Evolutionary conservation across 768 basidiomycete genomes (phyloP), one percentile per base, ranked within the genome.

Genomic region (Amanita jacksonii): DNA sequence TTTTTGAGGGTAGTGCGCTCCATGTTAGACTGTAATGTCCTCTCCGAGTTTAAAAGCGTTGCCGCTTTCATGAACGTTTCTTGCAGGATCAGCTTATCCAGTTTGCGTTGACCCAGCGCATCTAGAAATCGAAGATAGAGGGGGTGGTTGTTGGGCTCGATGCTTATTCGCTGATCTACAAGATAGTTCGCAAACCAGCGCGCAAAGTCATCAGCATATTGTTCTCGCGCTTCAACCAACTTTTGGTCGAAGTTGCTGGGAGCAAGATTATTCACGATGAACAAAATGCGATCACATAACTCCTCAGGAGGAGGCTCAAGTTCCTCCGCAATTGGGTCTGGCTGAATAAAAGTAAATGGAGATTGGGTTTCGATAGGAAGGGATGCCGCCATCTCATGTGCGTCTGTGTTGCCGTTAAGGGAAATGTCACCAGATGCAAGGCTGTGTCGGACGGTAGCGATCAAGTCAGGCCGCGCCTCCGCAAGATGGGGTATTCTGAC

Each of bases 111-210:
- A 49, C 85, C 77, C 49, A 99, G 65, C 2, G 82, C 78, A 48
- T 97, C 90, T 46, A 99, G 69, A 59, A 99, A 90, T 45, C 91
- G 85, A 48, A 96, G 79, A 62, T 99, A 99, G 25, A 98, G 76
- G 38, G 81, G 76, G 52, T 98, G 96, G 57, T 98, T 96, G 70
- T 99, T 99, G 41, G 90, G 90, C 63, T 99, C 96, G 45, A 85
- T 85, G 63, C 85, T 86, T 61, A 98, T 81, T 28, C 96, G 86
- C 57, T 97, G 89, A 55, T 93, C 90, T 27, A 99, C 92, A 38
- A 99, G 74, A 62, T 98, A 99, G 58, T 96, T 85, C 35, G 96
- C 94, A 55, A 99, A 96, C 96, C 96, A 99, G 36, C 85, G 75
- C 6, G 89, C 79, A 57, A 91, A 80, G 31, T 76, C 69, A 53